Conservation (phyloP, 2,329 filamentous ascomycete genomes). For the Scedosporium minutisporum region DNA sequence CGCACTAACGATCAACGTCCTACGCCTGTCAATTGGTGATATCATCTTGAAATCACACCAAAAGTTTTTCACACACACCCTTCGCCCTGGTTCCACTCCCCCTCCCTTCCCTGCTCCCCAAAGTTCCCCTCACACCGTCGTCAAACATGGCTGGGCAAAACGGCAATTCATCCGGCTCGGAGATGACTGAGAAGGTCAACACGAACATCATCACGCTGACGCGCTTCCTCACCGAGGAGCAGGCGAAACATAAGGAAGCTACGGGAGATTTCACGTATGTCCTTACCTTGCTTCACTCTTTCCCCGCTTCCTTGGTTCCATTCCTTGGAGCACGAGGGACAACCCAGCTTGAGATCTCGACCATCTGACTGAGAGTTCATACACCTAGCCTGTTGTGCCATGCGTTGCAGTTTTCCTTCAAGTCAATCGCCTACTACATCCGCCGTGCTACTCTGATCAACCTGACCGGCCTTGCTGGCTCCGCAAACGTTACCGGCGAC, state of each 20-base stretch:
- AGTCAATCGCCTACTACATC: slow-evolving; percentile 99
- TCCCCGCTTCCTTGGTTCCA: neutral
- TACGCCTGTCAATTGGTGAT: too few relatives aligned
- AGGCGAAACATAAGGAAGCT: slow-evolving; percentile 83
- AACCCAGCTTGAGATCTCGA: too few relatives aligned
- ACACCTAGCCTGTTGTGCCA: slow-evolving; percentile 75
- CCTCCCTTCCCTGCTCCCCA: neutral
- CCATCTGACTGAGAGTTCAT: neutral
- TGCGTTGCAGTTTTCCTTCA: slow-evolving; percentile 98
- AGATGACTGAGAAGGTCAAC: slow-evolving; percentile 71
- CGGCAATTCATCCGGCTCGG: slow-evolving; percentile 28
- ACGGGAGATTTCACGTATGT: slow-evolving; percentile 94
- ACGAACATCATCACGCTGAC: slow-evolving; percentile 94
- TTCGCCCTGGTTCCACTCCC: neutral
- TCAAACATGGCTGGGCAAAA: slow-evolving; percentile 7
- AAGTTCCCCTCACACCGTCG: neutral
- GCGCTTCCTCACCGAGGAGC: slow-evolving; percentile 91
- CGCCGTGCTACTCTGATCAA: slow-evolving; percentile 91
- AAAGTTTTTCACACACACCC: too few relatives aligned
- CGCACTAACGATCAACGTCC: too few relatives aligned
- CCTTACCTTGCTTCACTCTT: neutral
- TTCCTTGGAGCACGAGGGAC: neutral
- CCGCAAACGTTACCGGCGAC: slow-evolving; percentile 90
- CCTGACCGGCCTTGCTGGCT: slow-evolving; percentile 87
- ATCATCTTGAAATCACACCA: neutral